Evolutionary conservation across 2,329 filamentous ascomycete species (phyloP).

Genomic region (Pestalotiopsis sp.): DNA sequence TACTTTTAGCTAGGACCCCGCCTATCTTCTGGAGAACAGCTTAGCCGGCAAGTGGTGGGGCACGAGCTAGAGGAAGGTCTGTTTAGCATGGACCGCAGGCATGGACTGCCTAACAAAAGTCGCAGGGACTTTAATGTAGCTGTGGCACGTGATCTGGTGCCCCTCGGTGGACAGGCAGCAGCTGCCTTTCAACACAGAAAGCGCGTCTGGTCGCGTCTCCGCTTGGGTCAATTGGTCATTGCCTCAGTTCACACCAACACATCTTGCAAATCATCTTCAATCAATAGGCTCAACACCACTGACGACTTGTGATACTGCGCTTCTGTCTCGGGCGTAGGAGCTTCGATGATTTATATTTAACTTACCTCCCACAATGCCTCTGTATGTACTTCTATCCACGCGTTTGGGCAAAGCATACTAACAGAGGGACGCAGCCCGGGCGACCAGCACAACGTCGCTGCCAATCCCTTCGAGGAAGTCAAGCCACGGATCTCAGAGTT

Average conservation of each 20-base stretch:
- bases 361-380: conserved; percentile 12
- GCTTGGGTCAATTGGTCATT: background rate
- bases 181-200: background rate
- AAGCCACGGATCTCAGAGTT: conserved; percentile 74
- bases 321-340: background rate
- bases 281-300: background rate
- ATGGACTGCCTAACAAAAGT: background rate
- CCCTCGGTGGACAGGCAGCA: background rate
- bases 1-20: background rate
- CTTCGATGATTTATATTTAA: background rate
- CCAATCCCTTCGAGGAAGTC: conserved; percentile 82
- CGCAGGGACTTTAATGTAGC: background rate
- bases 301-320: background rate
- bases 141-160: background rate
- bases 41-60: background rate
- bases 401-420: background rate
- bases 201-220: background rate
- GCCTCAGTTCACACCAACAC: background rate
- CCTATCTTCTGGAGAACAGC: background rate
- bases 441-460: conserved; percentile 65
- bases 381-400: conserved; percentile 6
- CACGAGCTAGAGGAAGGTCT: background rate
- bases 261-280: background rate
- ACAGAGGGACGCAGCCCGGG: conserved; percentile 56
- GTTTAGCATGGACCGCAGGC: background rate